These are phyloP conservation scores for Athelia psychrophila DNA, from an alignment of 1,284 basidiomycete genomes.

Conservation along the genomic window DNA sequence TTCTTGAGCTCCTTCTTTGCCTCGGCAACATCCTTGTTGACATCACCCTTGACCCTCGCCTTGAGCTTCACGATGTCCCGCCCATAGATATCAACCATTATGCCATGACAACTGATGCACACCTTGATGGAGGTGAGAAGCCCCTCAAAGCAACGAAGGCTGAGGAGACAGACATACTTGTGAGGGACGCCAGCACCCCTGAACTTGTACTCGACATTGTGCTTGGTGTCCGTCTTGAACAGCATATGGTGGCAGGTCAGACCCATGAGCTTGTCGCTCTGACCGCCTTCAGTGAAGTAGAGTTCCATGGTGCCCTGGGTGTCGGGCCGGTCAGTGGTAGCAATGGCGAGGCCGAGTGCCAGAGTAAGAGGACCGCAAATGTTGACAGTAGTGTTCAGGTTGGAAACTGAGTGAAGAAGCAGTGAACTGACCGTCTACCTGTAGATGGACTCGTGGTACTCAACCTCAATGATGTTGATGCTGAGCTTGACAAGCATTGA, in stretches of 20 bases:
- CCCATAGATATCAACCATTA: slow-evolving; percentile 12
- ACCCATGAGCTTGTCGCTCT: slow-evolving; percentile 18
- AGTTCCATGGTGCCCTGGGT: slow-evolving; percentile 30
- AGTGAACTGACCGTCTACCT: slow-evolving; percentile 20
- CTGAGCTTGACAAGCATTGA: neutral
- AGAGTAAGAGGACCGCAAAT: slow-evolving; percentile 28
- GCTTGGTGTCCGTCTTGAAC: slow-evolving; percentile 9
- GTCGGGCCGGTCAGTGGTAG: slow-evolving; percentile 15
- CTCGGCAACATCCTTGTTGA: slow-evolving; percentile 1
- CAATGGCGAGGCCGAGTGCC: slow-evolving; percentile 30
- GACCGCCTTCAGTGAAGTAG: slow-evolving; percentile 23
- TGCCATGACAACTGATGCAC: slow-evolving; percentile 11
- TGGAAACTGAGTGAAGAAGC: slow-evolving; percentile 19
- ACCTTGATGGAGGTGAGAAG: slow-evolving; percentile 17
- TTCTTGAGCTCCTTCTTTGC: slow-evolving; percentile 12
- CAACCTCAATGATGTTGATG: slow-evolving; percentile 24
- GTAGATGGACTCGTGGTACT: slow-evolving; percentile 26
- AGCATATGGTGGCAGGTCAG: slow-evolving; percentile 27
- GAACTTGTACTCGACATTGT: slow-evolving; percentile 16
- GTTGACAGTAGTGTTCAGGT: slow-evolving; percentile 18
- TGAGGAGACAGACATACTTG: slow-evolving; percentile 22
- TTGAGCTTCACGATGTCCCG: slow-evolving; percentile 3
- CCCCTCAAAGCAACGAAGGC: slow-evolving; percentile 17
- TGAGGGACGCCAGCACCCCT: slow-evolving; percentile 11
- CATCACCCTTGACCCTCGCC: slow-evolving; percentile 5